These are phyloP conservation scores for Jaltomata sinuosa DNA, from an alignment of 257 asterid genomes.

Conservation along the genomic window DNA sequence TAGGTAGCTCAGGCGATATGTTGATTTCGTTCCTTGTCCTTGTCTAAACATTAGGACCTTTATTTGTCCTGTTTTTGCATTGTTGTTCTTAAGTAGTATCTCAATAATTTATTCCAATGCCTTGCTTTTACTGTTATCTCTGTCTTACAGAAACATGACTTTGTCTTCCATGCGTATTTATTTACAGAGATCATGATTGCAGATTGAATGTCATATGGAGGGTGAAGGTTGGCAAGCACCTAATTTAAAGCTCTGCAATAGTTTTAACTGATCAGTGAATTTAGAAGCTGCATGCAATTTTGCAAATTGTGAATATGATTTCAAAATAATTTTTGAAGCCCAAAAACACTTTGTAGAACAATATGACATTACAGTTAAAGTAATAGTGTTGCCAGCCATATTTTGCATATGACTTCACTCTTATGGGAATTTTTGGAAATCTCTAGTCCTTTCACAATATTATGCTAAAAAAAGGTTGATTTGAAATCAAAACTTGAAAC, in stretches of 20 bases:
- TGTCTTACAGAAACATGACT: neutral
- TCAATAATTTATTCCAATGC: too few relatives aligned
- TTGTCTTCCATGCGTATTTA: neutral
- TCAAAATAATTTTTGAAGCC: too few relatives aligned
- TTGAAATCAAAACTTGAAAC: neutral
- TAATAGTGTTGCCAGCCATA: too few relatives aligned
- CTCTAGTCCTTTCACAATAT: neutral
- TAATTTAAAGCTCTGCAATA: slow-evolving; percentile 42
- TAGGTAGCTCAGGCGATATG: too few relatives aligned
- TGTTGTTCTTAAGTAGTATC: too few relatives aligned
- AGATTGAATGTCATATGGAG: slow-evolving; percentile 73
- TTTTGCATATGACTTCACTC: neutral
- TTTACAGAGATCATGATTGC: slow-evolving; percentile 40
- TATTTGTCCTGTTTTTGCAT: too few relatives aligned
- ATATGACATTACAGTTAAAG: too few relatives aligned
- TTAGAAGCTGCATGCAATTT: too few relatives aligned
- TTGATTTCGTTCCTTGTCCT: too few relatives aligned
- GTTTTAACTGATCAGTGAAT: slow-evolving; percentile 26
- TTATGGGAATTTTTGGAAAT: neutral
- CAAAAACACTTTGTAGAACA: too few relatives aligned
- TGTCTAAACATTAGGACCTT: too few relatives aligned
- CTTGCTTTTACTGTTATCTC: neutral
- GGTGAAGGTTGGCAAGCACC: slow-evolving; percentile 57
- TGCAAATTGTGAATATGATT: too few relatives aligned
- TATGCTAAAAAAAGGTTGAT: neutral